Evolutionary conservation across 1,284 basidiomycete species (phyloP), one percentile per base, ranked within the genome.

Genomic region (Rhodotorula sp.): DNA sequence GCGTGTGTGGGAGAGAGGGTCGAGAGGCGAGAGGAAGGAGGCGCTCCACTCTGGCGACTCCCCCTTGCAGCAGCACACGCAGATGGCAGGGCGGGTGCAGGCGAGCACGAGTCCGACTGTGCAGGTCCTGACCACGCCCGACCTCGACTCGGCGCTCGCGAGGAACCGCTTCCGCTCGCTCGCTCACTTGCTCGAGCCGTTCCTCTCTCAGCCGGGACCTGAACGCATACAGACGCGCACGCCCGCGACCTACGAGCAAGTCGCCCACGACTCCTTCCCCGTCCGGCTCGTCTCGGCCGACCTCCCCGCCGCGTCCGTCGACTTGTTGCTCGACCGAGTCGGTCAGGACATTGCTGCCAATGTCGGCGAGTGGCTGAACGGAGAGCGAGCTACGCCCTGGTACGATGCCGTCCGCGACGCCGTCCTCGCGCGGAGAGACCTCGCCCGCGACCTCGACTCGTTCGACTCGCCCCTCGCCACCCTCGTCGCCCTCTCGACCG

Each of bases 401-500:
- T 76, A 69, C 62, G 16, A 26, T 5, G 34, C 38, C 18, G 56
- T 76, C 14, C 48, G 68, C 31, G 57, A 70, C 16, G 14, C 67
- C 14, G 70, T 74, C 14, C 60, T 74, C 6, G 21, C n/a, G 0
- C 34, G 72, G 7, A 54, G 72, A 12, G 70, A 74, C 18, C 58
- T 72, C 62, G 68, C 64, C 26, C 26, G 26, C 54, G 66, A 70
- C 26, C 64, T 59, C 64, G 75, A 76, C 48, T 67, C 72, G 14
- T 72, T 76, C 31, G 66, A 50, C 18, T 70, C 70, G 66, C 45
- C 63, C 63, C 56, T 34, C 26, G n/a, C 15, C 72, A 76, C 72
- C 64, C 55, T 79, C 8, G 64, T 79, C 59, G 77, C 76, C 21
- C 75, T 79, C 8, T 79, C 78, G 12, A 77, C 79, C 18, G 68